Base-by-base conservation (phyloP, 768 basidiomycete genomes). In the Boletus bicolor region DNA sequence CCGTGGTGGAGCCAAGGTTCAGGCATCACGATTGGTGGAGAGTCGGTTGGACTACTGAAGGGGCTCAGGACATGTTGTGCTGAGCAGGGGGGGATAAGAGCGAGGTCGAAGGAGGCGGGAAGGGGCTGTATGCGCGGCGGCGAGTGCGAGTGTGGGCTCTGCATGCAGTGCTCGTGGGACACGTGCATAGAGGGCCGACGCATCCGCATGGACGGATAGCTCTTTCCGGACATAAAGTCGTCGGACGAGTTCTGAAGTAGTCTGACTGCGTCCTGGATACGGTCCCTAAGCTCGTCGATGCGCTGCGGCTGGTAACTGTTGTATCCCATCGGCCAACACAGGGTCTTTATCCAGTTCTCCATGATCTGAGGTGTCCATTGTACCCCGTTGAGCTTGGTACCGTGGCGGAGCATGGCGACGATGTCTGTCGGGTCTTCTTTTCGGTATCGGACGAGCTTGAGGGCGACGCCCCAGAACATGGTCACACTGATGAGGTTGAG, bases 381-480 rank as follows among this genome's bases (percentile, higher is more conserved):
- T 0, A 79, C 74, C 9, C 76, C 74, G 15, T 81, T 80, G 44
- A 82, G 68, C 39, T 73, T 71, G 1, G 78, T 79, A 1, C 85
- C 85, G 54, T 84, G 81, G 52, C 81, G 77, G n/a, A 89, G 76
- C 42, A 88, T 75, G n/a, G 84, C 73, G 45, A 82, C 83, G 55
- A 88, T 85, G 67, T 89, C 87, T 1, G 67, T 75, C 1, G 84
- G 80, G 67, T 89, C 87, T 57, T 79, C 77, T 50, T 81, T 80
- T 38, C 77, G 72, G 66, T 85, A 89, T 7, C 87, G 77, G 19
- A 86, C 85, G 11, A 89, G 76, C 66, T 89, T 89, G 61, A 89
- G 79, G 3, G 86, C 83, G 41, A 89, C 80, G 1, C 82, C 80
- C 87, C 87, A 89, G 56, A 82, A 81, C 55, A 86, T 87, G 28